phyloP scores from a whole-genome alignment of 1,284 basidiomycete genomes.

The Apiotrichum sp. region DNA sequence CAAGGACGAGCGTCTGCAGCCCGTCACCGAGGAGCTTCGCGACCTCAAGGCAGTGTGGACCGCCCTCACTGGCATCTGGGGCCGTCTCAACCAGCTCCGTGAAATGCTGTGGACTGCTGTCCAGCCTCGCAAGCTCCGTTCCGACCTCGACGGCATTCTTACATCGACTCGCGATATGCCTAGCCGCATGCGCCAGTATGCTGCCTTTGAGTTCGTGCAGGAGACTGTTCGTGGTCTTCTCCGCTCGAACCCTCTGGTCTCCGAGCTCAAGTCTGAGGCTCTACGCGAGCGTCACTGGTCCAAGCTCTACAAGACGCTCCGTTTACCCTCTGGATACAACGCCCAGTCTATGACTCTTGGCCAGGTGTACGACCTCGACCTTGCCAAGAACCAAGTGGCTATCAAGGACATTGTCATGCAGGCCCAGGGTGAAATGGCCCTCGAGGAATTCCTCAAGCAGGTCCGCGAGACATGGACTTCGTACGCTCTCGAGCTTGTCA shows the following conservation, averaged over 20 bases:
- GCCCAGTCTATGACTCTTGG: slow-evolving; percentile 82
- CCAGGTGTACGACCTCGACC: slow-evolving; percentile 92
- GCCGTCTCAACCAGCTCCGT: slow-evolving; percentile 79
- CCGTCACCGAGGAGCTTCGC: slow-evolving; percentile 87
- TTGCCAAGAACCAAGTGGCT: slow-evolving; percentile 81
- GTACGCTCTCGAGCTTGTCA: slow-evolving; percentile 92
- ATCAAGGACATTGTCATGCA: slow-evolving; percentile 95
- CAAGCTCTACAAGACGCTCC: slow-evolving; percentile 88
- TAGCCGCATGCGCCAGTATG: slow-evolving; percentile 96
- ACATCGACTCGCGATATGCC: slow-evolving; percentile 96
- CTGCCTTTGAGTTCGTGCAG: slow-evolving; percentile 97
- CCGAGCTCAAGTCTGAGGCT: slow-evolving; percentile 94
- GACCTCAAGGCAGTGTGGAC: slow-evolving; percentile 99
- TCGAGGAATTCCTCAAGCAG: slow-evolving; percentile 89
- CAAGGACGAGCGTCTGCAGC: slow-evolving; percentile 83
- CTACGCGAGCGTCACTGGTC: slow-evolving; percentile 98
- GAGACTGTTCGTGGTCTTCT: slow-evolving; percentile 77
- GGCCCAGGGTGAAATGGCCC: slow-evolving; percentile 98
- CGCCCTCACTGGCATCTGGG: slow-evolving; percentile 94
- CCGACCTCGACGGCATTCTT: slow-evolving; percentile 83
- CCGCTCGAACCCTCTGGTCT: slow-evolving; percentile 82
- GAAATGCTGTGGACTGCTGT: slow-evolving; percentile 88
- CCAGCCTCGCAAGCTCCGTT: slow-evolving; percentile 84
- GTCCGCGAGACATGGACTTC: slow-evolving; percentile 96
- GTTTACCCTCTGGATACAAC: slow-evolving; percentile 60